Base-by-base conservation (phyloP, 768 basidiomycete species). In the Termitomyces sp. region DNA sequence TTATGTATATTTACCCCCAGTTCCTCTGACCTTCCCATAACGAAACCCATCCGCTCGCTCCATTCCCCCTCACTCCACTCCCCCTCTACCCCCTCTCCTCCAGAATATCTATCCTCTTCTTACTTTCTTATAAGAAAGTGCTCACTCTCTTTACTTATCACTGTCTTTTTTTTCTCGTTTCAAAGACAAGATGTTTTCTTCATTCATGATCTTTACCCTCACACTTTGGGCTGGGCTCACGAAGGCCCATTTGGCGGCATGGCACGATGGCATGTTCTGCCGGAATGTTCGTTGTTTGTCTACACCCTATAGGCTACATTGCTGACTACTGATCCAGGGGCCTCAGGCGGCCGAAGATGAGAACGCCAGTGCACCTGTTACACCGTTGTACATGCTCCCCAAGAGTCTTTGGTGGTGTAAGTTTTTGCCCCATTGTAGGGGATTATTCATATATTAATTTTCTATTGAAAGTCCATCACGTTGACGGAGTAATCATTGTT, bases 341-440 rank as follows among this genome's bases (percentile, higher is more conserved):
- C 59, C 59, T 50, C 59, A 36, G 68, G 49, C 20, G 35, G 63
- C 4, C 68, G 71, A 23, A 3, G 70, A 80, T 60, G 65, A 70
- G 28, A 82, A 82, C 67, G 70, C 72, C 3, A 64, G 71, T 48
- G 70, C 65, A 28, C 70, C 75, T 49, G 77, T 79, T 2, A 68
- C 63, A 1, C 81, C 81, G 9, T 64, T 81, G 50, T 82, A 75
- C 60, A 74, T 77, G 58, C 71, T 80, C 5, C 36, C 69, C 20
- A 70, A 73, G 61, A 69, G 64, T 12, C 66, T 75, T 18, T 82
- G 79, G 75, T 82, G 80, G 79, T 76, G 80, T 80, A 50, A 50
- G 46, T 33, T 33, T 30, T 50, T 36, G 20, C 14, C 32, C 3
- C 56, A n/a, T 20, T 41, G 13, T 50, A 9, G 12, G 20, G 14